Evolutionary conservation across 345 rosid species (phyloP), one percentile per base, ranked within the genome.

Genomic region (Erysimum cheiranthoides): DNA sequence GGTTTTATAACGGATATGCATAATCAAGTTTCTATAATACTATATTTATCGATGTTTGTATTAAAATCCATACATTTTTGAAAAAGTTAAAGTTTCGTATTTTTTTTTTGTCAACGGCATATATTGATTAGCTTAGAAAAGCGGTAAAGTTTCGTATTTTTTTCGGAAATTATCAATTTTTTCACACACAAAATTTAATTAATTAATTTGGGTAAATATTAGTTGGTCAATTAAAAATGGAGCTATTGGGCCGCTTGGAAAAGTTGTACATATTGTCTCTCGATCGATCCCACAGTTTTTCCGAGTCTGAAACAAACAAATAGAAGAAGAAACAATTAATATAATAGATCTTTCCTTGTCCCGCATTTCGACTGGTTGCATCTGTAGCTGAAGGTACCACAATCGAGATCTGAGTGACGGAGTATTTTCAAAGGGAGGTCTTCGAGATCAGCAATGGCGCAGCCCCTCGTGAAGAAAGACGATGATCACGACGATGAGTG

Each of bases 401-500:
- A 58, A 50, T 17, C 49, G 42, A 72, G 73, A 66, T 78, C 81
- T 71, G 69, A 66, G 61, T 38, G 43, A 67, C 25, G 10, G 12
- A 54, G 47, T 68, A 10, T n/a, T 54, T 74, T 46, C 14, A 8
- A 8, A n/a, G 8, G 21, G 64, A 62, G 81, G 73, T 82, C 81
- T 78, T 40, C 16, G 21, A 68, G 73, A 66, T 78, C 68, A 65
- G 67, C 85, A 51, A 96, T 96, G 99, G 98, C 99, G 62, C 98
- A 96, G 77, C 97, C 99, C 43, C 81, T 85, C 68, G 86, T 89
- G 73, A 96, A 96, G 90, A 96, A 96, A 78, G 97, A 96, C 76
- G 99, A 96, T 66, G 99, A 96, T 82, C 95, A 84, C 71, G 99
- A 96, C 82, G 99, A 96, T 61, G 99, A 96, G 86, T 89, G 99